Base-by-base conservation (phyloP, 768 basidiomycete species). In the Termitomyces bulborhizus region DNA sequence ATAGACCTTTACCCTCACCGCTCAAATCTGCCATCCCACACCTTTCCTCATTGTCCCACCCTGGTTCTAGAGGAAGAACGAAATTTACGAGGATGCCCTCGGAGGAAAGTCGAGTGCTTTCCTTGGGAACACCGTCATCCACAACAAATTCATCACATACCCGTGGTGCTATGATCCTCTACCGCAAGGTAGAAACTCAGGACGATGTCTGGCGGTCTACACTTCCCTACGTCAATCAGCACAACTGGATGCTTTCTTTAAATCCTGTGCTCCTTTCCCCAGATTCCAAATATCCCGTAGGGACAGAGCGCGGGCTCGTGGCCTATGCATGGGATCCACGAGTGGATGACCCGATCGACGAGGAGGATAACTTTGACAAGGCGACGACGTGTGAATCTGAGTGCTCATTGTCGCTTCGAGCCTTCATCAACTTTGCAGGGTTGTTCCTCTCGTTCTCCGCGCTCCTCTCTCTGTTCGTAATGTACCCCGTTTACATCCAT, bases 381-480 rank as follows among this genome's bases (percentile, higher is more conserved):
- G 21, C 21, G 21, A 21, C 21, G 37, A 45, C 65, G 18, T 63
- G 57, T 60, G 62, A 61, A 32, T 57, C 59, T 43, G 61, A 53
- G 7, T 47, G 46, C 21, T 24, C 56, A 27, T 21, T 69, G 45
- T 66, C 71, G 3, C 62, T 59, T 62, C 66, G 71, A 29, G 66
- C 69, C 5, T 41, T 87, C 27, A 63, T 77, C 58, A 95, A 93
- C 69, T 63, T 93, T 40, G 71, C 80, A 32, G 78, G 84, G 51
- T 72, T 96, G 37, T 9, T 86, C 31, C 6, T 85, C 18, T 74
- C 95, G 58, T 67, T 88, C 21, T 24, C 66, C 9, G 77, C 73
- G 1, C 68, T 95, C 53, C 66, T 95, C 52, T 66, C 66, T 21
- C 73, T 96, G 4, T 96, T 95, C 66, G 81, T 89, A 48, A 79